phyloP scores from a whole-genome alignment of 2,329 filamentous ascomycete species.

The Penicillium sp. region DNA sequence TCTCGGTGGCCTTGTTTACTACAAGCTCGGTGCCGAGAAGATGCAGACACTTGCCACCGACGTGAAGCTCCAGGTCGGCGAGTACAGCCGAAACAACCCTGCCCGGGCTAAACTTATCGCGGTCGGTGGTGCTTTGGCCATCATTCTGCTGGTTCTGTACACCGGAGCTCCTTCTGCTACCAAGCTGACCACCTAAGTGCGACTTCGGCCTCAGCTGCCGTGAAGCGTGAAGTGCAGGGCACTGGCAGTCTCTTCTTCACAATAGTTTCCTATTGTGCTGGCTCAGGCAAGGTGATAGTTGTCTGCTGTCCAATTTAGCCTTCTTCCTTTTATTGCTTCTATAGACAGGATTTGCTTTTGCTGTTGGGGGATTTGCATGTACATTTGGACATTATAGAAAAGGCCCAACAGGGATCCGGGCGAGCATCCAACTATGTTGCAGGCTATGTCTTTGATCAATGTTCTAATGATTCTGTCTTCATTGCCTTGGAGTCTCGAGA shows the following conservation, averaged over 20 bases:
- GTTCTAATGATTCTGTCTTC: slow-evolving; percentile 18
- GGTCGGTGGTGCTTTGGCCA: slow-evolving; percentile 14
- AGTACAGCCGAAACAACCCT: slow-evolving; percentile 25
- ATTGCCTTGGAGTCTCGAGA: slow-evolving; percentile 15
- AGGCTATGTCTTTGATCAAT: slow-evolving; percentile 10
- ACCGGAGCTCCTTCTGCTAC: slow-evolving; percentile 15
- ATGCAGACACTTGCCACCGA: slow-evolving; percentile 49
- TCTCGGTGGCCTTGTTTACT: slow-evolving; percentile 57
- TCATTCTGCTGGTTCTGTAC: slow-evolving; percentile 22
- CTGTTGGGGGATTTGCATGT: slow-evolving; percentile 20
- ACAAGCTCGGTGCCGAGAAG: slow-evolving; percentile 56
- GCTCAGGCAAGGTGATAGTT: slow-evolving; percentile 3
- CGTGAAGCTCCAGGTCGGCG: slow-evolving; percentile 34
- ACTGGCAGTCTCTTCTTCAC: background rate
- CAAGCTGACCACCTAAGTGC: slow-evolving; percentile 18
- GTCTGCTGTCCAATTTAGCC: background rate
- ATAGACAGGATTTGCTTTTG: slow-evolving; percentile 17
- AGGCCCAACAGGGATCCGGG: slow-evolving; percentile 9
- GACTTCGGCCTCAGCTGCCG: slow-evolving; percentile 4
- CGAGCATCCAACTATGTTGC: slow-evolving; percentile 9
- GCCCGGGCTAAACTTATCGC: slow-evolving; percentile 19
- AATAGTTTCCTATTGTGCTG: slow-evolving; percentile 8
- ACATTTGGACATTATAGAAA: slow-evolving; percentile 22
- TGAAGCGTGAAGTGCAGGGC: background rate
- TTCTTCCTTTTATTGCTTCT: slow-evolving; percentile 11